Evolutionary conservation across 257 asterid genomes (phyloP), one percentile per base, ranked within the genome.

Genomic region (Mitragyna speciosa): DNA sequence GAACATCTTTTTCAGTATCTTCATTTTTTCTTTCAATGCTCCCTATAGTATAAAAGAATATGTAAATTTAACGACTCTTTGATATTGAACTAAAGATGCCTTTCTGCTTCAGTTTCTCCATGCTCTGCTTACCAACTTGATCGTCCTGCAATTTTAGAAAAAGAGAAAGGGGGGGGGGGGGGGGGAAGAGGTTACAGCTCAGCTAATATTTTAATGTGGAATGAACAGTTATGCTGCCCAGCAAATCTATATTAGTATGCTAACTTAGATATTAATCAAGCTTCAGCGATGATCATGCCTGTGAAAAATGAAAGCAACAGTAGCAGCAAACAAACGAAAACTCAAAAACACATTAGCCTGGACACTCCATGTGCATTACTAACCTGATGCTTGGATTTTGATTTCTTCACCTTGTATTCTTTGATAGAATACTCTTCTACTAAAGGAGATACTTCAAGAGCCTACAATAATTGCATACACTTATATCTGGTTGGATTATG

Each of bases 51-150:
- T 7, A n/a, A 22, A 72, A 30, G 24, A 14, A 49, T 49, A 28
- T 19, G 30, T 24, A 26, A 17, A 59, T 54, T 12, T 22, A 28
- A 80, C 12, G 73, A 31, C 86, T 93, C 10, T 88, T 84, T 81
- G 90, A 83, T 78, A 87, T 80, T 81, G 95, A 91, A 83, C 83
- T 86, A 72, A 85, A 88, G 81, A 91, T 80, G 86, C 97, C 97
- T 78, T 88, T 92, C 82, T 91, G 90, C 88, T 84, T 94, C 88
- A 94, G 75, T 84, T 89, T 96, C 84, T 91, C 94, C 86, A 71
- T 77, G 90, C 98, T 96, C 86, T 92, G 97, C 45, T 10, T 73
- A 80, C 95, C 96, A 45, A 88, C 88, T 75, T 86, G 88, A 76
- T 83, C 82, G 80, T 88, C 93, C 99, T 94, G 91, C 64, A 84